Evolutionary conservation across 441 rosid genomes (phyloP).

Genomic region (Monsonia emarginata): DNA sequence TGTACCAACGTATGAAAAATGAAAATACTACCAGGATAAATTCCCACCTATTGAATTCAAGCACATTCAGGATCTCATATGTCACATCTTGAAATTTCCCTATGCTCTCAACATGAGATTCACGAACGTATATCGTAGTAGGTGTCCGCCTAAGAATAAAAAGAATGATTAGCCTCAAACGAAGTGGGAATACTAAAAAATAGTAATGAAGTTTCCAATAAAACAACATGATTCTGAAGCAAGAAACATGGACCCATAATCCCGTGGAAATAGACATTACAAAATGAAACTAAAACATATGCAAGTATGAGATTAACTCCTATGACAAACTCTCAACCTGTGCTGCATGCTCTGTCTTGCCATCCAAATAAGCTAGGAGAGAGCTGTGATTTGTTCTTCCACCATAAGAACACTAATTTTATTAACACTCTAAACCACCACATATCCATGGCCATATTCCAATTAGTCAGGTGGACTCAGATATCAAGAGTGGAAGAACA

Average conservation of each 20-base stretch:
- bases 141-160: slow-evolving; percentile 80
- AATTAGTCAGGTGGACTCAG: neutral
- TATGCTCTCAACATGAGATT: slow-evolving; percentile 88
- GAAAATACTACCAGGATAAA: slow-evolving; percentile 9
- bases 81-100: slow-evolving; percentile 72
- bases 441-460: neutral
- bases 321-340: neutral
- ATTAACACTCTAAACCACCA: neutral
- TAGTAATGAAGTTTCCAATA: neutral
- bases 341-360: neutral
- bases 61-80: slow-evolving; percentile 92
- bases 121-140: slow-evolving; percentile 81
- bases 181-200: neutral
- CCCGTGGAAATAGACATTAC: neutral
- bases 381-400: too few species aligned
- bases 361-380: neutral
- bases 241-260: neutral
- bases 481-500: neutral
- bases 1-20: slow-evolving; percentile 16
- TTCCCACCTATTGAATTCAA: slow-evolving; percentile 87
- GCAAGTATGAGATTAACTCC: neutral
- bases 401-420: too few species aligned
- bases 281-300: neutral
- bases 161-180: slow-evolving; percentile 17
- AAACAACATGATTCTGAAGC: neutral